Base-by-base conservation (phyloP, 1,139 yeast species). In the Taphrina confusa region DNA sequence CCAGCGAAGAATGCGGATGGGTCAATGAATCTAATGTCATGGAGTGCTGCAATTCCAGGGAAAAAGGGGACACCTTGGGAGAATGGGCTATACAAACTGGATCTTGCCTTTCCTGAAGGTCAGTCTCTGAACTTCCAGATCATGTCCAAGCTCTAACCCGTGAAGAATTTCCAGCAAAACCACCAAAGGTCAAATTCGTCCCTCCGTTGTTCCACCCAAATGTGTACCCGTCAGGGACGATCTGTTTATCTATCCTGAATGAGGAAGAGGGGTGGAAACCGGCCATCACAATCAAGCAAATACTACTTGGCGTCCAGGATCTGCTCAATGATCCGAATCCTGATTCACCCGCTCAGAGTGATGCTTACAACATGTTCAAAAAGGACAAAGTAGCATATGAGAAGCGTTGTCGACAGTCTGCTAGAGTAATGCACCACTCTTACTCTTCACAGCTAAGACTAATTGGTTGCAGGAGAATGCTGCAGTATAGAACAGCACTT, bases 201-300 rank as follows among this genome's bases (percentile, higher is more conserved):
- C 80, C 85, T 2, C 88, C 87, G 0, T 92, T 92, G 70, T 92
- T 90, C 74, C 98, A 92, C 72, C 98, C 98, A 2, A 92, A 92
- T 68, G 94, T 92, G 4, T 92, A 92, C 68, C 98, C 98, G 1
- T 87, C 96, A 63, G 98, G 98, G 1, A 92, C 97, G 0, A 85
- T 92, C 40, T 92, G 98, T 74, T 80, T 92, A 54, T 85, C 95
- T 60, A 92, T 94, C 63, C 78, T 92, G 71, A 94, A 92, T 71
- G 98, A 92, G 72, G 94, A 86, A 57, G 95, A 91, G 72, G 98
- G 89, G 71, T 94, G 99, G 99, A 82, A 96, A 70, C 98, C 99
- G 1, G 96, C 97, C 8, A 85, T 92, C 66, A 89, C 96, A 14
- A 75, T 94, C 68, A 90, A 89, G 70, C 96, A 92, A 23, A 85